Base-by-base conservation (phyloP, 2,329 filamentous ascomycete genomes). In the Sclerotinia nivalis region DNA sequence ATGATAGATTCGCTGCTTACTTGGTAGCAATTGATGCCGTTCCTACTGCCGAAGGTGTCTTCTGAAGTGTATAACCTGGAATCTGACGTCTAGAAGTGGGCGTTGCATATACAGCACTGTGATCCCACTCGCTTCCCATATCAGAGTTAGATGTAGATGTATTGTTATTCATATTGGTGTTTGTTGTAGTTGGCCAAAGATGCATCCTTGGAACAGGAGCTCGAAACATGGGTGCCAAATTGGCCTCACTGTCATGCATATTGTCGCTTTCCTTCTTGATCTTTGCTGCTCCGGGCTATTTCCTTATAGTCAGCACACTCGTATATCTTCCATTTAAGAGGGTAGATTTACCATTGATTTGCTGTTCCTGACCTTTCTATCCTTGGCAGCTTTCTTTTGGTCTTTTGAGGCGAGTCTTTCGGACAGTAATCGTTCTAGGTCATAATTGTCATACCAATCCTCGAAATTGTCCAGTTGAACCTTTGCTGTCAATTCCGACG, bases 321-420 rank as follows among this genome's bases (percentile, higher is more conserved):
- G 15, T 40, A 25, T 25, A 52, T 47, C 0, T 20, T 28, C n/a
- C 10, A 13, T 22, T 22, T 8, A 15, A 1, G 43, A 5, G 31
- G 1, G 9, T 7, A 31, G 31, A 28, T n/a, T 54, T 37, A 52
- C 28, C 49, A 67, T 47, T 69, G 58, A 4, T 15, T 69, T 69
- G 9, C 18, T 54, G 9, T 65, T 73, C 61, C 72, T 75, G 66
- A 74, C 74, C 60, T 76, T 77, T 64, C 72, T 76, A 59, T 75
- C 75, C 66, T 76, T 77, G 18, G 73, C 69, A 28, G 82, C 79
- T 75, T 87, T 87, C 78, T 89, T 93, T 77, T 86, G 84, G 76
- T 93, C 89, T 79, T 96, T 97, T 70, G 89, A 85, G 64, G 85
- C 87, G 84, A 96, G 88, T 34, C 95, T 87, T 71, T 95, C 90